Base-by-base conservation (phyloP, 2,329 filamentous ascomycete species). In the Hypoxylon sp. region DNA sequence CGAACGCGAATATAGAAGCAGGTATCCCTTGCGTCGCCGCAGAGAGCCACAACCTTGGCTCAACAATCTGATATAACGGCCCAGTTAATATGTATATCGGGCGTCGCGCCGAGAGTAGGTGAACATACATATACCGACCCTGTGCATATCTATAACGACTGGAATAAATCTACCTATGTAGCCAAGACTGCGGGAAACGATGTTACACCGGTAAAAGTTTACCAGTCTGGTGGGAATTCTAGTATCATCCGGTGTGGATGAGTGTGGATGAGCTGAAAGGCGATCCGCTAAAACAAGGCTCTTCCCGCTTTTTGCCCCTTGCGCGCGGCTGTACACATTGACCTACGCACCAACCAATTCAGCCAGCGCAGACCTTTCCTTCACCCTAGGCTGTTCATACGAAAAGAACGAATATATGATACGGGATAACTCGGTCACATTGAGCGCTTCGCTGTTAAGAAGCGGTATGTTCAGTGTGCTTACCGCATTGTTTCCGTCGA, bases 121-220 rank as follows among this genome's bases (percentile, higher is more conserved):
- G n/a, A n/a, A 19, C 38, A 17, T 14, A 48, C 28, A 14, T 13
- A 6, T 36, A 25, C 13, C 25, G 36, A 2, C 36, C n/a, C 13
- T 56, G 38, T 56, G 38, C n/a, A 17, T 41, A 41, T 19, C n/a
- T 19, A 38, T 13, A 21, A 11, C 2, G 17, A n/a, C 17, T 14
- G 11, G 38, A 43, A 9, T 21, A 43, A 11, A 43, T 23, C 23
- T 23, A 23, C 23, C 2, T 23, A 23, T 23, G 23, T 23, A 14
- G 34, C 45, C 52, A 45, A 56, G 62, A 30, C 17, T 38, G 28
- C 57, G 50, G 64, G 65, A 62, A 30, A 36, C 43, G 36, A 66
- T 55, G 67, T 67, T 13, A 62, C 63, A 61, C 63, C 52, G 67
- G 63, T n/a, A 66, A 69, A 61, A 67, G 50, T 63, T 67, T 63